These are phyloP conservation scores for Coemansia sp. DNA, from an alignment of 192 early-diverging fungal genomes.

Conservation along the genomic window DNA sequence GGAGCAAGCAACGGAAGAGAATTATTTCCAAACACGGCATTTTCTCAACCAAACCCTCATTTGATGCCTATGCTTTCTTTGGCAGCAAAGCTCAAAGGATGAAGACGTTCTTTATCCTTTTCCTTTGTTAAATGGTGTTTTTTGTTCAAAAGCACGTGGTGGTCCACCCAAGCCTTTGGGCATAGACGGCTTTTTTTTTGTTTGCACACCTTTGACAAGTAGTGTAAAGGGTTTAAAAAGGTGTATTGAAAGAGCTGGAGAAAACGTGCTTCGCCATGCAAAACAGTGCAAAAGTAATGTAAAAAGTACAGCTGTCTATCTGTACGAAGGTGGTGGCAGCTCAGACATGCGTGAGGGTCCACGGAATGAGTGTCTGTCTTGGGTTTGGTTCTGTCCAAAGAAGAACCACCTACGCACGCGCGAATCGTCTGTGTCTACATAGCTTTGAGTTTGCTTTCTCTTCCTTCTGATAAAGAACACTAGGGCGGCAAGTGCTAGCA, in stretches of 20 bases:
- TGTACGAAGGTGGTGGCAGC: background rate
- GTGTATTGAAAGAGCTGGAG: background rate
- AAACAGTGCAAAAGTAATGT: background rate
- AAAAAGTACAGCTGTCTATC: background rate
- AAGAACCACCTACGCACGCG: background rate
- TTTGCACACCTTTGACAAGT: background rate
- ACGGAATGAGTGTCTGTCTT: background rate
- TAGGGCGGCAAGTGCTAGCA: background rate
- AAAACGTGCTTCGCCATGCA: background rate
- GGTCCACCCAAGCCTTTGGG: no score
- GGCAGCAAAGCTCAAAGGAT: background rate
- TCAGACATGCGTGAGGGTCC: background rate
- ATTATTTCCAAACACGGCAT: no score
- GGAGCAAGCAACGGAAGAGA: no score
- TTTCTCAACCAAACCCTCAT: no score
- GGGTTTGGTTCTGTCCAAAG: background rate
- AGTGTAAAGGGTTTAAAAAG: background rate
- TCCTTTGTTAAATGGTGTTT: background rate
- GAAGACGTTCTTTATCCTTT: background rate
- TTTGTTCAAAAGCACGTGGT: background rate
- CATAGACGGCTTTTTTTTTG: no score
- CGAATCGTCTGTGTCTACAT: background rate
- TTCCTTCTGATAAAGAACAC: background rate
- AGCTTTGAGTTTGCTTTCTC: background rate
- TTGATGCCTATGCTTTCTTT: no score